phyloP scores from a whole-genome alignment of 2,329 filamentous ascomycete species.

The Calonectria naviculata region DNA sequence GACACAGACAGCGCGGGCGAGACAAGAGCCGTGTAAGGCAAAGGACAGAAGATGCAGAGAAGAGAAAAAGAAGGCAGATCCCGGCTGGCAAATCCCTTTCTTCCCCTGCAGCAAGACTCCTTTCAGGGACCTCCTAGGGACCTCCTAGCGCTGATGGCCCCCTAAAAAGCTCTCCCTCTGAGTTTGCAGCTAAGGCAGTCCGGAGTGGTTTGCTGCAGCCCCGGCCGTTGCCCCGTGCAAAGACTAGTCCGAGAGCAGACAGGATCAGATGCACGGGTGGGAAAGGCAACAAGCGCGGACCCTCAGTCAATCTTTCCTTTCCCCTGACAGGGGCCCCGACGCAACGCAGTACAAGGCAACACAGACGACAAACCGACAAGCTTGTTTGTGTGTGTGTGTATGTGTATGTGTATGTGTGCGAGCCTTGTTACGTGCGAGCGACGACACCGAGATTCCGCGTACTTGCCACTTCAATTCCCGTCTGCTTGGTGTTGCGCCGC shows the following conservation, averaged over 20 bases:
- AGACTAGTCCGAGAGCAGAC: not conserved
- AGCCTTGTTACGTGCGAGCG: not conserved
- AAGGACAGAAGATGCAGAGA: too few relatives aligned
- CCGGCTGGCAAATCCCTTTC: not conserved
- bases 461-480: not conserved
- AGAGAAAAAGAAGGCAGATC: too few relatives aligned
- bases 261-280: constrained; percentile 12
- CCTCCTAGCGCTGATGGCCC: not conserved
- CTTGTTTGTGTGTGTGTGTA: not conserved
- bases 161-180: not conserved
- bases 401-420: not conserved
- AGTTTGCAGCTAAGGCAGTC: not conserved
- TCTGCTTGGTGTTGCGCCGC: not conserved
- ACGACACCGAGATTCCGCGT: not conserved
- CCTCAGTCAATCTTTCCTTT: constrained; percentile 31
- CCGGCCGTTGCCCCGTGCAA: constrained; percentile 18
- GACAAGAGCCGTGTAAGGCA: too few relatives aligned
- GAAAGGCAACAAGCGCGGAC: constrained; percentile 20
- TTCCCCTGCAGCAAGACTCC: not conserved
- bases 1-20: not conserved
- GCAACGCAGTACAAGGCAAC: constrained; percentile 8
- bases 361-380: not conserved
- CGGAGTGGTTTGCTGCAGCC: constrained; percentile 6
- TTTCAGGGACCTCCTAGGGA: not conserved
- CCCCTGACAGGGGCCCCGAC: constrained; percentile 41